Percentiles rank a stretch among this genome's conserved stretches.
Conservation (phyloP, 371 early-diverging fungal genomes). For the Haplosporangium sp. region DNA sequence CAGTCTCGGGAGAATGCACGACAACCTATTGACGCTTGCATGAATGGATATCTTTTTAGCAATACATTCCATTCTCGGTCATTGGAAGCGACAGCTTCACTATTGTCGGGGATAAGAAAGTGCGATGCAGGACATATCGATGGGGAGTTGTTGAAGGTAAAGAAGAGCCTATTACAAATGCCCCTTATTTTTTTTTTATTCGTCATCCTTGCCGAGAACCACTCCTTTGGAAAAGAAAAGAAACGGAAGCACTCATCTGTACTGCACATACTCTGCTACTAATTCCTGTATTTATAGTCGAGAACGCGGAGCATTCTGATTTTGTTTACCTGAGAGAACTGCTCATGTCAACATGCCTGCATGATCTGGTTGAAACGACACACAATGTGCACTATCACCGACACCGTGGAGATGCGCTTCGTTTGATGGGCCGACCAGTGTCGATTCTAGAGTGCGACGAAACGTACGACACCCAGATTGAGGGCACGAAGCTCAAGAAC, state of each 20-base stretch:
- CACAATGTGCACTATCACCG: slow-evolving; percentile 83
- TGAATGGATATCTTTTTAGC: slow-evolving; percentile 50
- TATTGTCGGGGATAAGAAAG: slow-evolving; percentile 73
- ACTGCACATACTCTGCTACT: not conserved
- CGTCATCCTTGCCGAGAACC: not conserved
- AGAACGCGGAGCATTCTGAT: slow-evolving; percentile 89
- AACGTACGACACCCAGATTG: slow-evolving; percentile 72
- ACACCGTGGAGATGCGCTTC: slow-evolving; percentile 76
- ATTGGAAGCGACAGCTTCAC: slow-evolving; percentile 88
- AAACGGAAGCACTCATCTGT: not conserved
- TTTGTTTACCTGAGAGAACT: slow-evolving; percentile 84
- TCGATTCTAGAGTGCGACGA: slow-evolving; percentile 84
- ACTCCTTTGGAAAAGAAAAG: no score
- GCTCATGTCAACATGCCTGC: slow-evolving; percentile 78
- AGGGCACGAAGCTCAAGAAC: slow-evolving; percentile 62
- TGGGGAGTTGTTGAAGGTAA: slow-evolving; percentile 97
- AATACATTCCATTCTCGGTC: slow-evolving; percentile 92
- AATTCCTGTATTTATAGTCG: slow-evolving; percentile 63
- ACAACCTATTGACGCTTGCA: not conserved
- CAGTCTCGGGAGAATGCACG: not conserved
- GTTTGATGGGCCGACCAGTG: slow-evolving; percentile 73
- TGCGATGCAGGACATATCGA: slow-evolving; percentile 94
- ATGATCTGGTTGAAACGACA: slow-evolving; percentile 85
- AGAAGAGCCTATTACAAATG: slow-evolving; percentile 5
- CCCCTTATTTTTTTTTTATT: not conserved